Evolutionary conservation across 805 yeast genomes (phyloP), one percentile per base, ranked within the genome.

Genomic region (Yamadazyma takamatsuzukensis): DNA sequence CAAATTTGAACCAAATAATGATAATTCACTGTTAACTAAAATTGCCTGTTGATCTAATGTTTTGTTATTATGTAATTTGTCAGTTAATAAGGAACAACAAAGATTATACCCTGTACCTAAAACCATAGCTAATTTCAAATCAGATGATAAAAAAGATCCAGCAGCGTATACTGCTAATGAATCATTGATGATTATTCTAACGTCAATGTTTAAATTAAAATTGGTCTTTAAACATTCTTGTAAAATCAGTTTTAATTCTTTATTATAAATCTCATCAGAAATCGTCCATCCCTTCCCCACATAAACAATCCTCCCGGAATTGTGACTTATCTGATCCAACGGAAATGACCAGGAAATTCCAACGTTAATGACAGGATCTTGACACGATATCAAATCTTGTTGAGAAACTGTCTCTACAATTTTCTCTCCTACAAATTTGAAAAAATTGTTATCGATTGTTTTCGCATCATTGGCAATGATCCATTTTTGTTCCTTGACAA

Each of bases 21-120:
- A 74, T 18, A 75, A 46, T 42, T 78, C 83, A n/a, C 72, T 55
- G 51, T 78, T 78, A 29, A 66, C 40, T 15, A 76, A 51, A 8
- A 46, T 40, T 2, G 44, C 39, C n/a, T 33, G 27, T 17, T 36
- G 37, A 15, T 29, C 22, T 11, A 49, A 34, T 4, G 32, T 35
- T 23, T 49, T 47, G 17, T 36, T 30, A 6, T 25, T 12, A 13
- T 47, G 48, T 16, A 52, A 30, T 18, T 43, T 34, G 28, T 50
- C 50, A 2, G 39, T 30, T 19, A 58, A 51, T 5, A 34, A 21
- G 17, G 60, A 45, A 57, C 75, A 61, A 55, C 77, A 75, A 21
- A 75, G 52, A 44, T 81, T 81, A 33, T 76, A 53, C 1, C 89
- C 89, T 3, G 89, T 81, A 1, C 89, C 88, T 31, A 80, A 53